A percentile compares a stretch with the other conserved stretches of the same genome.
Conservation (phyloP, 2,329 filamentous ascomycete genomes). For the Alternaria angustiovoidea region DNA sequence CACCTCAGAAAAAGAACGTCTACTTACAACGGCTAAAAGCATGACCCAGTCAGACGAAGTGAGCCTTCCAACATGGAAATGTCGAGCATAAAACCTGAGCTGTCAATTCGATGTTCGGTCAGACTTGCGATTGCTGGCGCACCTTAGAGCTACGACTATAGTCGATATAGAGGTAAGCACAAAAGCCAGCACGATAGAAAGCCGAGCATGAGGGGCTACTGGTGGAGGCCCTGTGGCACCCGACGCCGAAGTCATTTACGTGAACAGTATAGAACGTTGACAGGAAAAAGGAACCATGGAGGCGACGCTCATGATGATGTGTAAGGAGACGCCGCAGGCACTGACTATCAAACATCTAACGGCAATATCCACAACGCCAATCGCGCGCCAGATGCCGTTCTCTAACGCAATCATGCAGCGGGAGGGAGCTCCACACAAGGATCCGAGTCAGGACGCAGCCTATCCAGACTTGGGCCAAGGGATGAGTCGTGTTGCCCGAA, state of each 20-base stretch:
- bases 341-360: constrained; percentile 16
- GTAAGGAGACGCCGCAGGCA: constrained; percentile 3
- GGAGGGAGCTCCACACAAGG: constrained; percentile 17
- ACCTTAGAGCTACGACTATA: constrained; percentile 41
- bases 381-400: constrained; percentile 13
- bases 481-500: constrained; percentile 9
- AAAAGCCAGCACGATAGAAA: constrained; percentile 35
- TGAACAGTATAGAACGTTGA: background rate
- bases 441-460: constrained; percentile 27
- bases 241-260: background rate
- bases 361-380: constrained; percentile 3
- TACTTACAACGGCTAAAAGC: constrained; percentile 37
- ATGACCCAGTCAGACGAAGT: constrained; percentile 42
- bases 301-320: constrained; percentile 4
- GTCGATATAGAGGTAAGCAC: constrained; percentile 40
- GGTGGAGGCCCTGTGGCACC: background rate
- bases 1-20: background rate
- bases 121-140: constrained; percentile 1
- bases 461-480: constrained; percentile 7
- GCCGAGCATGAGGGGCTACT: constrained; percentile 36
- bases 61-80: constrained; percentile 38
- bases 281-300: constrained; percentile 2
- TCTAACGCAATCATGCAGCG: constrained; percentile 15
- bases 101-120: background rate
- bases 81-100: constrained; percentile 41